phyloP scores from a whole-genome alignment of 768 basidiomycete genomes.

The Coprinopsis cinerea region DNA sequence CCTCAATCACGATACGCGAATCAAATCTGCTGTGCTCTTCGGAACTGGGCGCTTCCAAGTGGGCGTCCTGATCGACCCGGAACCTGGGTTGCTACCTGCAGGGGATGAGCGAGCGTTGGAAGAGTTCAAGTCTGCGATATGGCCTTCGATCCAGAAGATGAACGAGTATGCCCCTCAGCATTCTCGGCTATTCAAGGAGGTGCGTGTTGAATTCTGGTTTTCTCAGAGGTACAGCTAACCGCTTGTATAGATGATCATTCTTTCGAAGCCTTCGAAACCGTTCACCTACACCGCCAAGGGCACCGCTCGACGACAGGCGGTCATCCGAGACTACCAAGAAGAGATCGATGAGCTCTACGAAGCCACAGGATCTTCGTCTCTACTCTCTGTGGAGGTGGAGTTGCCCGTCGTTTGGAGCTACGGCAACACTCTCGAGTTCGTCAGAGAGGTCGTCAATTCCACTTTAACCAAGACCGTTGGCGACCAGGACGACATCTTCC shows the following conservation, averaged over 20 bases:
- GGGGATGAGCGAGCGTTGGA: neutral
- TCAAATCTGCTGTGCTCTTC: slow-evolving; percentile 30
- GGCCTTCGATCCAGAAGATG: slow-evolving; percentile 22
- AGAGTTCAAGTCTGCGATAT: slow-evolving; percentile 5
- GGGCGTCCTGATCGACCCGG: slow-evolving; percentile 30
- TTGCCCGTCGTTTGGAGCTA: neutral
- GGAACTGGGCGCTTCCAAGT: slow-evolving; percentile 29
- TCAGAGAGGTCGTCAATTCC: neutral
- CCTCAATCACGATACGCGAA: slow-evolving; percentile 22
- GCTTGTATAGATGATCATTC: slow-evolving; percentile 34
- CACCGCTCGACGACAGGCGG: slow-evolving; percentile 29
- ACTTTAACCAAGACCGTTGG: neutral
- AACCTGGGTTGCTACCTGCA: slow-evolving; percentile 10
- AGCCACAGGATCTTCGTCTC: neutral
- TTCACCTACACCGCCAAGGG: slow-evolving; percentile 39
- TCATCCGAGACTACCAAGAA: slow-evolving; percentile 29
- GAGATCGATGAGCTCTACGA: slow-evolving; percentile 37
- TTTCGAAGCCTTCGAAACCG: slow-evolving; percentile 32
- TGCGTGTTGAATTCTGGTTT: slow-evolving; percentile 5
- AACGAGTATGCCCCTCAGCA: slow-evolving; percentile 39
- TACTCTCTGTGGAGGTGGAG: neutral
- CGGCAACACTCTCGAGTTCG: neutral
- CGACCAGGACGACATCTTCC: slow-evolving; percentile 34
- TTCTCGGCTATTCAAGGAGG: slow-evolving; percentile 42
- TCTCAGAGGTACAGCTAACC: neutral